Percentiles rank a stretch among this genome's conserved stretches.
Evolutionary conservation across 805 yeast species (phyloP).

Genomic region (Pichia membranifaciens): DNA sequence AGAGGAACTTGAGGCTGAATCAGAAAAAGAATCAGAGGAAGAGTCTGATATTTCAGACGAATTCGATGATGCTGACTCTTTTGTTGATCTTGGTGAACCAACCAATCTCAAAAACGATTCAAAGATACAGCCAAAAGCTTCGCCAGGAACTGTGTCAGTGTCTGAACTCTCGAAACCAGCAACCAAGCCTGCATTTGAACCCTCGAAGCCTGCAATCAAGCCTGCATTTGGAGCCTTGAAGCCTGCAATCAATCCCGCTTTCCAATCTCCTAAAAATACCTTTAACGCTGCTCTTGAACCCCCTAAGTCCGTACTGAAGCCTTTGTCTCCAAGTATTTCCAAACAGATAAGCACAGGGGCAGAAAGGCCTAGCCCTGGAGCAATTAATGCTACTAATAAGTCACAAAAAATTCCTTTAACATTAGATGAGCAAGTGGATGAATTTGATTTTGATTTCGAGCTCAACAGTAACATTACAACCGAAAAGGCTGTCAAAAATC

Average conservation of each 20-base stretch:
- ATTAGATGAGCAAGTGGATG: slow-evolving; percentile 6
- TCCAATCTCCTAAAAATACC: too few relatives aligned
- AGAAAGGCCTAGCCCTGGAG: too few relatives aligned
- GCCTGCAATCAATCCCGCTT: too few relatives aligned
- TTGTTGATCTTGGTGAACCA: neutral
- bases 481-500: slow-evolving; percentile 1
- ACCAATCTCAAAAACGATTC: too few relatives aligned
- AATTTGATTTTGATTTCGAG: neutral
- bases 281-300: too few relatives aligned
- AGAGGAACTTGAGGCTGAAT: neutral
- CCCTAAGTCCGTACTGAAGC: too few relatives aligned
- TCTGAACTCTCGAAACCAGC: too few relatives aligned
- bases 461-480: neutral
- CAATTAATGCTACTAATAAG: too few relatives aligned
- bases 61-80: neutral
- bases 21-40: neutral
- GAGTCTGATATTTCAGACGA: neutral
- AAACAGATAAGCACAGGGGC: too few relatives aligned
- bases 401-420: neutral
- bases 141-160: neutral
- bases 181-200: neutral
- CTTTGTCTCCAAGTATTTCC: too few relatives aligned
- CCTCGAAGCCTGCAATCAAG: too few relatives aligned
- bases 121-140: neutral
- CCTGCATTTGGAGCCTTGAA: too few relatives aligned